Conservation (phyloP, 805 yeast genomes). For the Yamadazyma nakazawae region DNA sequence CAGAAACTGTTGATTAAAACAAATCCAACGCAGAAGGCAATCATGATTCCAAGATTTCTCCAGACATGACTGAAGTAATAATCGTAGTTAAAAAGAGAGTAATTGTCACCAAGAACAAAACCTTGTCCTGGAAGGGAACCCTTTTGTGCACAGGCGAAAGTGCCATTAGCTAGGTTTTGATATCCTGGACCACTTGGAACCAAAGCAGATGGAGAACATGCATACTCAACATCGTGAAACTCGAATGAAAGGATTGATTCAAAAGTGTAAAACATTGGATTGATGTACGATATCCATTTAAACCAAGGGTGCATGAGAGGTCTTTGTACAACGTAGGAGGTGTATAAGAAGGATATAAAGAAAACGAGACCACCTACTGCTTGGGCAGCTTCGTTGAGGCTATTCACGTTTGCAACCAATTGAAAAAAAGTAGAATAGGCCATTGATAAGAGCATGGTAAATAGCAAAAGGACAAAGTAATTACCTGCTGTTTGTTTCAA, state of each 20-base stretch:
- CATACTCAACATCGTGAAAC: slow-evolving; percentile 53
- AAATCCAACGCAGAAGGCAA: slow-evolving; percentile 50
- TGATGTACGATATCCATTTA: slow-evolving; percentile 45
- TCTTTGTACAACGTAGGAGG: slow-evolving; percentile 44
- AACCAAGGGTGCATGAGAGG: slow-evolving; percentile 63
- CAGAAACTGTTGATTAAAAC: slow-evolving; percentile 26
- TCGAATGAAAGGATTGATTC: slow-evolving; percentile 67
- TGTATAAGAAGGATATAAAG: slow-evolving; percentile 54
- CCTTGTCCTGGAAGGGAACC: slow-evolving; percentile 57
- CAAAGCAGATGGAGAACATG: slow-evolving; percentile 43
- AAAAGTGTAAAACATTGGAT: slow-evolving; percentile 41
- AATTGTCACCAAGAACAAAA: slow-evolving; percentile 57
- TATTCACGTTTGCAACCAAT: slow-evolving; percentile 41
- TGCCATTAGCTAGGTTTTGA: slow-evolving; percentile 28
- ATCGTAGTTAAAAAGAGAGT: slow-evolving; percentile 44
- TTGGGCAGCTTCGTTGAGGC: slow-evolving; percentile 40
- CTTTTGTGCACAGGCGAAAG: slow-evolving; percentile 55
- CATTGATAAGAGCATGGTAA: slow-evolving; percentile 33
- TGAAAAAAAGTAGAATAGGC: slow-evolving; percentile 35
- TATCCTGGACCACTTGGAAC: slow-evolving; percentile 63
- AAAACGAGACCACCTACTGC: slow-evolving; percentile 45
- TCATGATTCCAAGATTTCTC: slow-evolving; percentile 73
- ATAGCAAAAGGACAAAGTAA: slow-evolving; percentile 37
- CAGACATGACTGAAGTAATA: slow-evolving; percentile 63
- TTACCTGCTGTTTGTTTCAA: slow-evolving; percentile 35